Percentiles rank a stretch among this genome's conserved stretches.
Evolutionary conservation across 805 yeast species (phyloP).

Genomic region (Lipomyces yamadae): DNA sequence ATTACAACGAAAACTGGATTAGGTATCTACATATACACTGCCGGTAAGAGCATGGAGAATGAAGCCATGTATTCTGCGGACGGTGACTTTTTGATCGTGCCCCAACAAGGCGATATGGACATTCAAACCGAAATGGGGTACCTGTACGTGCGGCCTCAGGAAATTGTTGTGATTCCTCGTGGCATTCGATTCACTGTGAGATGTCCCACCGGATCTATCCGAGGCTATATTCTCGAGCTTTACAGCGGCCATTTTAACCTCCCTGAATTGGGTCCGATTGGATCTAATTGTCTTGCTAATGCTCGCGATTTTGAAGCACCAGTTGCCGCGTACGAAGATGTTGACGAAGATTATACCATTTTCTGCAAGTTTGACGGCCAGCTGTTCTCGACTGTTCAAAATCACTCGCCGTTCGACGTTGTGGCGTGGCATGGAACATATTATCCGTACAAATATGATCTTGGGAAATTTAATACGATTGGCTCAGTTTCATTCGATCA

Average conservation of each 20-base stretch:
- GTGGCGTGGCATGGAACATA: slow-evolving; percentile 44
- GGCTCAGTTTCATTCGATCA: slow-evolving; percentile 43
- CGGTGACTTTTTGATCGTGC: slow-evolving; percentile 42
- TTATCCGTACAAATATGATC: slow-evolving; percentile 42
- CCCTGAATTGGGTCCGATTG: slow-evolving; percentile 44
- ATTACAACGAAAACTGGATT: slow-evolving; percentile 38
- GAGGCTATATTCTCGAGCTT: slow-evolving; percentile 42
- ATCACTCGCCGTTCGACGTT: slow-evolving; percentile 41
- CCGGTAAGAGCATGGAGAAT: slow-evolving; percentile 38
- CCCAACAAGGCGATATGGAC: slow-evolving; percentile 41
- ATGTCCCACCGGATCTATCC: slow-evolving; percentile 32
- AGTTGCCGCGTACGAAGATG: slow-evolving; percentile 39
- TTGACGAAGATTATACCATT: slow-evolving; percentile 39
- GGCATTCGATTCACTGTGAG: slow-evolving; percentile 40
- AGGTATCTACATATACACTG: slow-evolving; percentile 39
- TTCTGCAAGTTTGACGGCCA: slow-evolving; percentile 26
- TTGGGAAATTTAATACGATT: slow-evolving; percentile 39
- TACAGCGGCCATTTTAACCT: slow-evolving; percentile 42
- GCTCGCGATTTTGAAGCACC: slow-evolving; percentile 43
- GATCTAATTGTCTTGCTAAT: slow-evolving; percentile 43
- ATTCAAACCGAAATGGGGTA: slow-evolving; percentile 42
- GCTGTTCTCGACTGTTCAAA: slow-evolving; percentile 21
- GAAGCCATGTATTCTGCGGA: slow-evolving; percentile 40
- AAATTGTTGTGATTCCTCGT: slow-evolving; percentile 42
- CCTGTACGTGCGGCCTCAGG: slow-evolving; percentile 40